These are phyloP conservation scores for Hortiboletus campestris DNA, from an alignment of 768 basidiomycete species.

Conservation along the genomic window DNA sequence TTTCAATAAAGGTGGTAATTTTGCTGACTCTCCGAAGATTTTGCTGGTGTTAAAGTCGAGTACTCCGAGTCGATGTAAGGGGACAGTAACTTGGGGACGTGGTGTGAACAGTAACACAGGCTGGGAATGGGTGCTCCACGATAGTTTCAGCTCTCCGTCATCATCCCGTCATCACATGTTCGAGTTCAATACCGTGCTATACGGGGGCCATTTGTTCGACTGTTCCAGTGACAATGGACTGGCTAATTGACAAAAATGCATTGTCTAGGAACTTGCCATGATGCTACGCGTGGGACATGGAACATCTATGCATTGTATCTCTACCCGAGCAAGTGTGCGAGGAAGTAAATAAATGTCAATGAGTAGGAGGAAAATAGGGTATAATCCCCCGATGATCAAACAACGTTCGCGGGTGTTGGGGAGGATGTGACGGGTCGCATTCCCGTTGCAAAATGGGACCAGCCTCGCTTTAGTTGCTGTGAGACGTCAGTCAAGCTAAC, in stretches of 20 bases:
- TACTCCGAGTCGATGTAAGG: too few species aligned
- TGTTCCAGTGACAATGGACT: neutral
- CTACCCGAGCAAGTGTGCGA: neutral
- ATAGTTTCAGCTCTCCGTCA: too few species aligned
- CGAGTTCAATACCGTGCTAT: too few species aligned
- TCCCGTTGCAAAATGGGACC: constrained; percentile 33
- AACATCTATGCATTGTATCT: constrained; percentile 10
- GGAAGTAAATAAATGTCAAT: constrained; percentile 5
- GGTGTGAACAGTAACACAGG: too few species aligned
- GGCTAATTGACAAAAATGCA: constrained; percentile 1
- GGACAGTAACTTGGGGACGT: too few species aligned
- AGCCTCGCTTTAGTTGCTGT: constrained; percentile 71
- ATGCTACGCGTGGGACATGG: too few species aligned
- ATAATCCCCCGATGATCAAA: neutral
- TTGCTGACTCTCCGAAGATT: too few species aligned
- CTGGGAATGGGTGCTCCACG: too few species aligned
- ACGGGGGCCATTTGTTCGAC: too few species aligned
- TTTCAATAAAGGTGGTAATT: too few species aligned
- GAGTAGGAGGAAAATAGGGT: neutral
- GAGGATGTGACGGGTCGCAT: neutral
- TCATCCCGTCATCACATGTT: too few species aligned
- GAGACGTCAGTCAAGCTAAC: constrained; percentile 5
- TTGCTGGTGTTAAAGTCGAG: too few species aligned
- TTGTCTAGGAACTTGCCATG: constrained; percentile 9
- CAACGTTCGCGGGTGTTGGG: neutral